Evolutionary conservation across 2,329 filamentous ascomycete genomes (phyloP), one percentile per base, ranked within the genome.

Genomic region (Aspergillus versicolor): DNA sequence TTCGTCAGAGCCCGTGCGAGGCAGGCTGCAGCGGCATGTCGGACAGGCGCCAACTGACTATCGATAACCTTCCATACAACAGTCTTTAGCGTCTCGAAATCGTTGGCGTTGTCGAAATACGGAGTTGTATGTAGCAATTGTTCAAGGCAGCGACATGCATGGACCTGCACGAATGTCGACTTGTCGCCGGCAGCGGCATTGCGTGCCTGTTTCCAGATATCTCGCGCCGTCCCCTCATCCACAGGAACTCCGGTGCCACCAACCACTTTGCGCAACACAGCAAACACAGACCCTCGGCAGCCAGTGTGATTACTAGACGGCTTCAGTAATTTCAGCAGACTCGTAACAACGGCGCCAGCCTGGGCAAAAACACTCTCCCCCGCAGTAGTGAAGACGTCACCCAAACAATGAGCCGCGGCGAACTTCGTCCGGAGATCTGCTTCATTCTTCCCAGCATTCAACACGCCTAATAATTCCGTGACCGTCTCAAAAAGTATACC

Each of bases 401-500:
- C 94, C 64, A 99, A 73, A 70, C 91, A 96, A 70, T 88, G 85
- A 40, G 90, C 88, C 21, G 93, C 93, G 5, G 92, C 92, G 82
- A 97, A 92, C 74, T 91, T 95, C 3, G 86, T 84, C 67, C 87
- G 86, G 51, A 89, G 73, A 66, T 96, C 92, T 64, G 86, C 86
- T 57, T 97, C 92, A 52, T 81, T 81, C 73, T 96, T 97, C 19
- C 88, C 85, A 47, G 83, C 83, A 59, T 86, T 86, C 45, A 96
- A 73, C 55, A 96, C 86, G 11, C 77, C 80, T 9, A 92, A 81
- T 11, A 97, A 81, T 64, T 97, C 93, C 67, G 94, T 96, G 70
- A 97, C 89, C 0, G 91, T 95, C 74, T 99, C 94, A 70, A 95
- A 97, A 2, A 99, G 83, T 50, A 96, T 82, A 71, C 95, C 96